Conservation (phyloP, 192 early-diverging fungal genomes). For the Backusella sp. region DNA sequence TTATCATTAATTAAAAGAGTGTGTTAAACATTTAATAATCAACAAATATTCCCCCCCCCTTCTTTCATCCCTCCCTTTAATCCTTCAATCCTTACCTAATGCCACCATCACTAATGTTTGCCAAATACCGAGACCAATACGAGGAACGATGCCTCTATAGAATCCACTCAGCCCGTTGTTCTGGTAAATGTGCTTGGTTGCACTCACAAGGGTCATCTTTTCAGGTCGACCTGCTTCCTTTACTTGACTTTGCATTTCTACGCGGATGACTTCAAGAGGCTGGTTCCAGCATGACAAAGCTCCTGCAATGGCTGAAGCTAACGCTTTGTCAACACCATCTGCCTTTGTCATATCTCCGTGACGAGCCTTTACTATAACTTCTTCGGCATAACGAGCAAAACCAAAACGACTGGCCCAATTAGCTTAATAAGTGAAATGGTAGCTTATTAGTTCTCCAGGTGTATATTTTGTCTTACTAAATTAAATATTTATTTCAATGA, state of each 20-base stretch:
- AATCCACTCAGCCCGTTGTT: constrained; percentile 90
- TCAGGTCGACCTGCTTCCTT: constrained; percentile 85
- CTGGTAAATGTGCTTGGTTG: constrained; percentile 88
- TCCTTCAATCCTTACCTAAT: constrained; percentile 42
- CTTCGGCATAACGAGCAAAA: constrained; percentile 72
- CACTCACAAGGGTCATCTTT: constrained; percentile 83
- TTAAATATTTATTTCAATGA: neutral
- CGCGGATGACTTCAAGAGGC: constrained; percentile 97
- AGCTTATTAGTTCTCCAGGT: neutral
- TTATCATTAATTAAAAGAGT: neutral
- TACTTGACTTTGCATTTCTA: constrained; percentile 97
- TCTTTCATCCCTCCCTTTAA: neutral
- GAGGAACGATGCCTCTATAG: constrained; percentile 84
- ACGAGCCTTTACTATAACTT: constrained; percentile 58
- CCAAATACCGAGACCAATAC: constrained; percentile 76
- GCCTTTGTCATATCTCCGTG: constrained; percentile 38
- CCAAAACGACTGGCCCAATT: constrained; percentile 98
- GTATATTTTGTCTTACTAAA: neutral
- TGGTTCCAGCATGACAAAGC: constrained; percentile 98
- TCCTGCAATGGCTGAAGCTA: constrained; percentile 83
- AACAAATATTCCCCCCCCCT: neutral
- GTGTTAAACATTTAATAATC: neutral
- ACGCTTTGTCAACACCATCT: constrained; percentile 58
- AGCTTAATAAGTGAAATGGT: constrained; percentile 42
- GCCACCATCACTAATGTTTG: constrained; percentile 92